These are phyloP conservation scores for Chlorella sp. DNA, from an alignment of 139 green algal genomes.

Conservation along the genomic window DNA sequence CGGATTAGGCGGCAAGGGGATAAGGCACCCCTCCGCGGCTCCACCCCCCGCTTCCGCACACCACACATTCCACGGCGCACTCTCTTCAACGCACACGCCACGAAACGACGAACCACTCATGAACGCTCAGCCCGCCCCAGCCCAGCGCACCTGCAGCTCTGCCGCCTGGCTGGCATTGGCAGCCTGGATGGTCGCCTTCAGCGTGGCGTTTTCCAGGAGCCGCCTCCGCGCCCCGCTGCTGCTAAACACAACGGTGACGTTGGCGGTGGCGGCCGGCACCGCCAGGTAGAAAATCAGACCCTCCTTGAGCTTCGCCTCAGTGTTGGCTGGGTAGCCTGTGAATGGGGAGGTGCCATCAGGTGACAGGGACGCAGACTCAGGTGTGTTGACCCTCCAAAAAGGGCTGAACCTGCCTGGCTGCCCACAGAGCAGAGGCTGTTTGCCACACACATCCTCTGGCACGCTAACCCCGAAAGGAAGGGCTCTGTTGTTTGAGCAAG, in stretches of 20 bases:
- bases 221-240: neutral
- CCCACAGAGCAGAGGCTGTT: too few species aligned
- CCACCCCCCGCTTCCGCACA: too few species aligned
- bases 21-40: too few species aligned
- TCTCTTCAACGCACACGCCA: too few species aligned
- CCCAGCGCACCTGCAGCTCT: neutral
- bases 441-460: too few species aligned
- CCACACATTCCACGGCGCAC: too few species aligned
- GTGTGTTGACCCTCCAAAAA: neutral
- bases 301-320: neutral
- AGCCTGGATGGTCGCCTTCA: neutral
- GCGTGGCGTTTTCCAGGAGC: neutral
- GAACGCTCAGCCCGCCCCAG: neutral
- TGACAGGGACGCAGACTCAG: neutral
- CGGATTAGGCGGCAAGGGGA: too few species aligned
- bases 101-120: too few species aligned
- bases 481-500: too few species aligned
- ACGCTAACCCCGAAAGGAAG: too few species aligned
- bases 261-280: neutral
- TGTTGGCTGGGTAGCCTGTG: neutral
- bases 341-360: neutral
- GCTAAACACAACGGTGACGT: neutral
- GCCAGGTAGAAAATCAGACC: neutral
- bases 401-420: neutral
- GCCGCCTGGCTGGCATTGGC: neutral